Percentiles rank a stretch among this genome's conserved stretches.
Conservation (phyloP, 805 yeast genomes). For the Hanseniaspora guilliermondii region DNA sequence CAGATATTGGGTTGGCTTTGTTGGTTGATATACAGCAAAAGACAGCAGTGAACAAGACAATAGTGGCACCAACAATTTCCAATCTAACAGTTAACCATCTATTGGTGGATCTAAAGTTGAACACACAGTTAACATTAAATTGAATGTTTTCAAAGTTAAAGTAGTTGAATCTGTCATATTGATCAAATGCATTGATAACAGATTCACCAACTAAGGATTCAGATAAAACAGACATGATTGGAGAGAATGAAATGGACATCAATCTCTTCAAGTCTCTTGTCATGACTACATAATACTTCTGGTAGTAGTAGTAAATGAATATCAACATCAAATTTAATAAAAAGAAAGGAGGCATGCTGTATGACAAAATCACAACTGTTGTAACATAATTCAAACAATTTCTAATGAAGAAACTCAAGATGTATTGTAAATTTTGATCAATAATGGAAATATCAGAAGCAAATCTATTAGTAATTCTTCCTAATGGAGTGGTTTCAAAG, state of each 20-base stretch:
- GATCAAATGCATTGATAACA: constrained; percentile 69
- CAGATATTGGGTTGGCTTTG: constrained; percentile 33
- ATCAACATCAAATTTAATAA: constrained; percentile 34
- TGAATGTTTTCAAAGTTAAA: constrained; percentile 43
- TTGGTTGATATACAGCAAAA: constrained; percentile 26
- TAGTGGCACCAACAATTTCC: constrained; percentile 47
- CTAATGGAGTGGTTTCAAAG: constrained; percentile 59
- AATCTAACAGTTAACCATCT: constrained; percentile 57
- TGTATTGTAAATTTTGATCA: constrained; percentile 46
- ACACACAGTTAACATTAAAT: constrained; percentile 36
- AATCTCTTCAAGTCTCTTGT: constrained; percentile 71
- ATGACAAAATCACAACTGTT: constrained; percentile 41
- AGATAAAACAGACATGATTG: constrained; percentile 70
- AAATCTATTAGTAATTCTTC: constrained; percentile 53
- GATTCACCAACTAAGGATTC: constrained; percentile 68
- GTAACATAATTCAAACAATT: constrained; percentile 35
- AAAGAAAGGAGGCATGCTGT: constrained; percentile 43
- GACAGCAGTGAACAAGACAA: constrained; percentile 42
- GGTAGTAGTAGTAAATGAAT: constrained; percentile 55
- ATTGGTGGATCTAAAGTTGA: constrained; percentile 41
- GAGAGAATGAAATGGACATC: constrained; percentile 55
- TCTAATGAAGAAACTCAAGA: constrained; percentile 37
- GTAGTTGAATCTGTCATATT: constrained; percentile 46
- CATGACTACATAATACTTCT: constrained; percentile 52
- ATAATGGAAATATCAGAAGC: constrained; percentile 48